Percentiles rank a stretch among this genome's conserved stretches.
These are phyloP conservation scores for Urochloa ruziziensis DNA, from an alignment of 176 grass and related monocot species.

Conservation along the genomic window DNA sequence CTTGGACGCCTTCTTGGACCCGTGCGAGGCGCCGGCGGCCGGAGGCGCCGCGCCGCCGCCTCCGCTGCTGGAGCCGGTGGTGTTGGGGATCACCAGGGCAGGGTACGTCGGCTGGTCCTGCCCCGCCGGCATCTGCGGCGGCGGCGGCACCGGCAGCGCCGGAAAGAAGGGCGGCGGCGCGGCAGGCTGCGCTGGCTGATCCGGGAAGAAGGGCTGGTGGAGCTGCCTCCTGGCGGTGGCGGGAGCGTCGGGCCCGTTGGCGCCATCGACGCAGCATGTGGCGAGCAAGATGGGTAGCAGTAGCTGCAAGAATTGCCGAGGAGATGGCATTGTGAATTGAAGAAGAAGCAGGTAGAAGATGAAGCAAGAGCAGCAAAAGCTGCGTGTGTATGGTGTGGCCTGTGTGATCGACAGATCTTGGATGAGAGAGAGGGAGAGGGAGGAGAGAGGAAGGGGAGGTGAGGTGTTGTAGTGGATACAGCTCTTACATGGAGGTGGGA, in stretches of 20 bases:
- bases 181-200: slow-evolving; percentile 28
- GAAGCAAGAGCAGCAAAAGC: slow-evolving; percentile 28
- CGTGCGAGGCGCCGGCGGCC: slow-evolving; percentile 43
- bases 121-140: slow-evolving; percentile 36
- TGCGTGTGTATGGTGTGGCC: not conserved
- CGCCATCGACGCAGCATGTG: slow-evolving; percentile 22
- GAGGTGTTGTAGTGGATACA: slow-evolving; percentile 31
- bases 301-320: slow-evolving; percentile 28
- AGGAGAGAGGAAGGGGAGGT: not conserved
- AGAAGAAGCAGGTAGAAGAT: slow-evolving; percentile 1
- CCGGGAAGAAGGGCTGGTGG: slow-evolving; percentile 66
- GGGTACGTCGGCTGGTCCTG: slow-evolving; percentile 40
- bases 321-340: slow-evolving; percentile 35
- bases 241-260: not conserved
- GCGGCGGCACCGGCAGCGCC: slow-evolving; percentile 24
- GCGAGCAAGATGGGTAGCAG: slow-evolving; percentile 42
- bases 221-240: slow-evolving; percentile 41
- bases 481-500: slow-evolving; percentile 48
- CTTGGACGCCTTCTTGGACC: slow-evolving; percentile 61
- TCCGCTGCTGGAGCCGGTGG: slow-evolving; percentile 20
- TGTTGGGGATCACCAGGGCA: slow-evolving; percentile 48
- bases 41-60: slow-evolving; percentile 35
- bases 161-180: slow-evolving; percentile 47
- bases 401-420: slow-evolving; percentile 21
- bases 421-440: slow-evolving; percentile 1